phyloP scores from a whole-genome alignment of 192 early-diverging fungal genomes.

The Rhizophagus prolifer region DNA sequence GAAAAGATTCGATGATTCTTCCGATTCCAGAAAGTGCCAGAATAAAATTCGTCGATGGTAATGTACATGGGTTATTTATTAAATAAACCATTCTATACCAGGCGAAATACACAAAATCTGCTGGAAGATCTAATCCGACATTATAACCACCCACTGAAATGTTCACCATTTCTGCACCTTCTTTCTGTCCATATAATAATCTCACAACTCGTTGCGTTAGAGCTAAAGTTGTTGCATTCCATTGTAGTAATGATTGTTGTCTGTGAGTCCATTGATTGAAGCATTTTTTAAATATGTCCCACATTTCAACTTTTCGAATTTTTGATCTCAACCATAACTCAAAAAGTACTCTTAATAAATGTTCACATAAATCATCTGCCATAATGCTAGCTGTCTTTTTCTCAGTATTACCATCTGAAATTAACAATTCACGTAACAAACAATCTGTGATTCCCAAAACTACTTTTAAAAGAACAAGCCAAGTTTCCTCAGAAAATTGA shows the following conservation, averaged over 20 bases:
- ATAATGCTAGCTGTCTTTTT: slow-evolving; percentile 46
- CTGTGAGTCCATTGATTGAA: slow-evolving; percentile 75
- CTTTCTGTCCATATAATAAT: slow-evolving; percentile 63
- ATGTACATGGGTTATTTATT: slow-evolving; percentile 49
- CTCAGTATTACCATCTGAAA: slow-evolving; percentile 3
- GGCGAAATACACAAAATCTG: slow-evolving; percentile 66
- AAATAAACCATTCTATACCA: slow-evolving; percentile 72
- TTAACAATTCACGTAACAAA: slow-evolving; percentile 59
- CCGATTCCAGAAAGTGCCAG: slow-evolving; percentile 57
- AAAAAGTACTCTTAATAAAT: slow-evolving; percentile 69
- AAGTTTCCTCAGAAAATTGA: slow-evolving; percentile 71
- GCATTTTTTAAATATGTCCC: slow-evolving; percentile 72
- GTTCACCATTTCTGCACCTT: slow-evolving; percentile 61
- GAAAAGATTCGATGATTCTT: slow-evolving; percentile 54
- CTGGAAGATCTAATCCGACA: slow-evolving; percentile 60
- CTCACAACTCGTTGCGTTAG: slow-evolving; percentile 68
- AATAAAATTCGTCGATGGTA: slow-evolving; percentile 51
- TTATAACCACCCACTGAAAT: slow-evolving; percentile 54
- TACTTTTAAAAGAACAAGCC: slow-evolving; percentile 79
- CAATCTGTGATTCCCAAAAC: slow-evolving; percentile 75
- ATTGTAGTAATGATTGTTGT: slow-evolving; percentile 68
- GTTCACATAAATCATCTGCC: slow-evolving; percentile 77
- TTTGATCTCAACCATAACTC: slow-evolving; percentile 79
- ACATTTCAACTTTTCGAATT: slow-evolving; percentile 68
- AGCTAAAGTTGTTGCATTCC: slow-evolving; percentile 69